Base-by-base conservation (phyloP, 129 eudicot genomes). In the Ambrosia artemisiifolia region DNA sequence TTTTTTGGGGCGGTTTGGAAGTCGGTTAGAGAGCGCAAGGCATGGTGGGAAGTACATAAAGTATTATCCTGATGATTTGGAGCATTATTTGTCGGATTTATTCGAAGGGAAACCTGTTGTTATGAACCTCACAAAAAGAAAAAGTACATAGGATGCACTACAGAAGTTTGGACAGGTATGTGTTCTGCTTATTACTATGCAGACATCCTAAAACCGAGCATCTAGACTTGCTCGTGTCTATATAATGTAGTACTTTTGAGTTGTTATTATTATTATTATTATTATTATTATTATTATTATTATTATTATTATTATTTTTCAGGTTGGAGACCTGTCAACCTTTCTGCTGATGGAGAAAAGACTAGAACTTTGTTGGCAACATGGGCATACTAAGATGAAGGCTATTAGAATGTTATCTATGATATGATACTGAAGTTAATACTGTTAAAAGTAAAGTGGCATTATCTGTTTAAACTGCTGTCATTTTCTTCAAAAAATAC, bases 21-120 rank as follows among this genome's bases (percentile, higher is more conserved):
- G 88, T 81, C 94, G 85, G 17, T 65, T 92, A 6, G 97, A 92
- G 73, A 87, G 89, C 70, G 91, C 91, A 40, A 92, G 87, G 72
- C 84, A 92, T 83, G 91, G 89, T 7, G 96, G 97, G 72, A 88
- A 77, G 69, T 92, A 92, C 80, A 85, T 92, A 5, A 92, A 92
- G 79, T 88, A 86, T 70, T 79, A 78, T 33, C 80, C 89, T 14
- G 96, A 92, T 59, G 97, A 92, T 70, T 86, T 92, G 65, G 97
- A 92, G 84, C 76, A 80, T 67, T 86, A 92, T 69, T 59, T 92
- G 63, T 75, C 75, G 71, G 88, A 88, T 80, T 78, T 92, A n/a
- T 92, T 92, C 62, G 97, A 86, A 83, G 96, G 97, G 69, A 84
- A 83, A 44, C 89, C 88, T 57, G 80, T 69, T 65, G 79, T 86